Base-by-base conservation (phyloP, 1,139 yeast genomes). In the Lodderomyces oxycetoniae region DNA sequence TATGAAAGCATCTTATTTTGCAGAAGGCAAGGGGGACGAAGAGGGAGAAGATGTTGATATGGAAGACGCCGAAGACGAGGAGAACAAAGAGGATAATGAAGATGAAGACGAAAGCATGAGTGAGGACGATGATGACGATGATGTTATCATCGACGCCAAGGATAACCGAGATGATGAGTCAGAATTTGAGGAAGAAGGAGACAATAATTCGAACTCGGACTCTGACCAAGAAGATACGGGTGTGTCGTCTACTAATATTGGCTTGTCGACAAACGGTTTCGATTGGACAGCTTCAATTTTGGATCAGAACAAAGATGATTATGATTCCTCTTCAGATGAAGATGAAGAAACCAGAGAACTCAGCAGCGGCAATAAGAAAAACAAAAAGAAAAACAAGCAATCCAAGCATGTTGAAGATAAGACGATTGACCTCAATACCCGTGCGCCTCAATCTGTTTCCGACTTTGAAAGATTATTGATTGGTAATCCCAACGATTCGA, bases 201-300 rank as follows among this genome's bases (percentile, higher is more conserved):
- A 24, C n/a, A 10, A 7, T 7, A 14, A 24, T 7, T 24, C 26
- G 26, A 14, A 12, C 7, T 10, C 26, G 12, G 26, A 24, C 7
- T 10, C 11, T 10, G 41, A 41, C 19, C 49, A 44, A 2, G 57
- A 44, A 11, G 54, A 48, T 8, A 50, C 47, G 3, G 53, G 8
- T 10, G 11, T 12, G 14, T 24, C 46, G 8, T 49, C 40, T 6
- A 40, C 53, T 14, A 38, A 49, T 12, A 57, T 58, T 33, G 94
- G 94, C n/a, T 71, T 87, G 39, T 77, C 88, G 25, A 79, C 93
- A 29, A 76, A 77, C 48, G 94, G 91, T 4, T 87, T 88, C 50
- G 96, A 88, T 57, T 89, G 96, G 96, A 84, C 95, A 33, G 94
- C 95, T 5, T 80, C 87, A 29, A 79, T 87, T 45, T 68, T 87